Percentiles rank a stretch among this genome's conserved stretches.
These are phyloP conservation scores for Limonomyces culmigenus DNA, from an alignment of 1,284 basidiomycete genomes.

Conservation along the genomic window DNA sequence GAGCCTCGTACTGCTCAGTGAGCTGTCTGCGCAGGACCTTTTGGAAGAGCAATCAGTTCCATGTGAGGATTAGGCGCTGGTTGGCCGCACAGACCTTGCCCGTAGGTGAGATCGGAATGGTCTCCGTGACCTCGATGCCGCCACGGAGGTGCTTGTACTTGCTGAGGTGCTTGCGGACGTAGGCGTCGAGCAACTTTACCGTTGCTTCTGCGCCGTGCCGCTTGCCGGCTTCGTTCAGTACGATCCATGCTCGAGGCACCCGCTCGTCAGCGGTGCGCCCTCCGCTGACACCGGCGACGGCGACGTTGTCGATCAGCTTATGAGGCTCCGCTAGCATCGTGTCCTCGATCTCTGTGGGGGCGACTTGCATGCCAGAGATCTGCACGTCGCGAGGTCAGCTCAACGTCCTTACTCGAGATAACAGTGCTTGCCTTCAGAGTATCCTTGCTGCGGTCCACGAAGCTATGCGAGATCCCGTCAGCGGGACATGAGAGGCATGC, in stretches of 20 bases:
- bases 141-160: conserved; percentile 52
- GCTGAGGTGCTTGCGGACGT: conserved; percentile 39
- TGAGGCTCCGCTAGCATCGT: conserved; percentile 39
- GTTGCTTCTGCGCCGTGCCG: conserved; percentile 25
- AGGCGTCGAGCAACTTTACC: conserved; percentile 30
- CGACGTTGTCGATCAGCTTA: conserved; percentile 37
- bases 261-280: conserved; percentile 50
- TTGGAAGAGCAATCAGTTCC: conserved; percentile 10
- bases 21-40: conserved; percentile 12
- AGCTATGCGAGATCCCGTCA: conserved; percentile 17
- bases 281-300: conserved; percentile 54
- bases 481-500: not conserved
- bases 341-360: conserved; percentile 57
- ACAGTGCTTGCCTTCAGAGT: not conserved
- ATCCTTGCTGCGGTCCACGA: conserved; percentile 41
- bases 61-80: not conserved
- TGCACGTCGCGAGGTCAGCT: conserved; percentile 65
- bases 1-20: conserved; percentile 10
- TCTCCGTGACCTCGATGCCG: conserved; percentile 36
- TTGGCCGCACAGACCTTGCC: not conserved
- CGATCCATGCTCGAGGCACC: conserved; percentile 58
- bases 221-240: conserved; percentile 35
- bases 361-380: conserved; percentile 57
- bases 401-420: conserved; percentile 15
- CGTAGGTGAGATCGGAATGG: conserved; percentile 20